Evolutionary conservation across 441 rosid species (phyloP).

Genomic region (Metrosideros polymorpha): DNA sequence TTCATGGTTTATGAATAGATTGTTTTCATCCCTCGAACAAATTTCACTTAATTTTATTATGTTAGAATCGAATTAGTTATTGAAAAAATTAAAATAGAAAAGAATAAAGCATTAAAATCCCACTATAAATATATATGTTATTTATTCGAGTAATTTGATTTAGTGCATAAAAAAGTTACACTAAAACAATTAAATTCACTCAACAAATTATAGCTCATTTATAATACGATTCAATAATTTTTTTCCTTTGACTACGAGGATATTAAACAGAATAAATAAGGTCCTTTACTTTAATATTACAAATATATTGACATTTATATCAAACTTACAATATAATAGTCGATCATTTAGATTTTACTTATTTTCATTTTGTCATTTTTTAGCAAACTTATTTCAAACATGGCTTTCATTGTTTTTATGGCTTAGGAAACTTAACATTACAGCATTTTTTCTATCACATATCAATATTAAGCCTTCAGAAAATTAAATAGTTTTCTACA

Average conservation of each 20-base stretch:
- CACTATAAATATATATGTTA: background rate
- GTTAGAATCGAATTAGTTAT: background rate
- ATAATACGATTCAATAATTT: background rate
- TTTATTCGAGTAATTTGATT: background rate
- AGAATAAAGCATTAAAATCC: background rate
- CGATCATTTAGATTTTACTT: background rate
- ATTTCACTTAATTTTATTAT: too few species aligned
- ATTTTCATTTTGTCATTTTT: background rate
- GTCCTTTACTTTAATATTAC: background rate
- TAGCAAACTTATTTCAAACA: background rate
- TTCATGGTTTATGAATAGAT: background rate
- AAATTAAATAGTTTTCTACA: accelerated
- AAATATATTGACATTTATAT: background rate
- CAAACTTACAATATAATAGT: background rate
- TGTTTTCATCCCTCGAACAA: background rate
- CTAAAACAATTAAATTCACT: background rate
- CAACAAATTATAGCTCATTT: background rate
- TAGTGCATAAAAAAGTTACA: background rate
- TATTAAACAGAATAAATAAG: background rate
- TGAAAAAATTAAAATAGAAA: background rate
- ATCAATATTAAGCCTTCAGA: background rate
- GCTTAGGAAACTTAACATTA: background rate
- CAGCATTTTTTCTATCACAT: background rate
- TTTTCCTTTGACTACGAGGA: background rate
- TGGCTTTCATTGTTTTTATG: background rate